phyloP scores from a whole-genome alignment of 352 stramenopile genomes.

The Phytophthora podocarpi region DNA sequence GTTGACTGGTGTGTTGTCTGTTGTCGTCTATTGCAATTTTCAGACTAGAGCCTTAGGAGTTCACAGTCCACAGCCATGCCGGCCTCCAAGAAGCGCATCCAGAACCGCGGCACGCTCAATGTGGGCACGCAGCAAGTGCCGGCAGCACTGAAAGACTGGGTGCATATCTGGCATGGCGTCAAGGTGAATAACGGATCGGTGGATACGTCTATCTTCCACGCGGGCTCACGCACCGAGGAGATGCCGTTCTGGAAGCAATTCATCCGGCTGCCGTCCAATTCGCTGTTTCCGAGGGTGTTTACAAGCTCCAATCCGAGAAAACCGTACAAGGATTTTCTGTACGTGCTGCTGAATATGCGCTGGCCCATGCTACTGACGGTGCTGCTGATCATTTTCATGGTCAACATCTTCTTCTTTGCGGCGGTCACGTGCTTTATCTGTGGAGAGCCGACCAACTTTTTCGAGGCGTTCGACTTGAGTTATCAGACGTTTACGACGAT shows the following conservation, averaged over 20 bases:
- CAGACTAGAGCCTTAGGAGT: conserved; percentile 3
- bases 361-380: conserved; percentile 76
- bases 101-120: conserved; percentile 52
- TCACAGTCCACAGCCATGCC: conserved; percentile 51
- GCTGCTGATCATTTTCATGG: conserved; percentile 60
- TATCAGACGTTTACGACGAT: conserved; percentile 90
- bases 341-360: conserved; percentile 83
- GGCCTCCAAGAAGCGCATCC: conserved; percentile 81
- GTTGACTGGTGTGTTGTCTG: conserved; percentile 9
- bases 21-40: conserved; percentile 15
- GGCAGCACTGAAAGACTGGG: conserved; percentile 69
- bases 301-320: conserved; percentile 66
- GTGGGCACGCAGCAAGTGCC: conserved; percentile 62
- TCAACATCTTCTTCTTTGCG: conserved; percentile 72
- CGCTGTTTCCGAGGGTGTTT: conserved; percentile 70
- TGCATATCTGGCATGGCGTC: conserved; percentile 85
- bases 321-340: conserved; percentile 85
- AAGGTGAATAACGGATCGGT: conserved; percentile 50
- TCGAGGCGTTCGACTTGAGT: conserved; percentile 73
- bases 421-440: conserved; percentile 52
- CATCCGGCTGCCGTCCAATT: conserved; percentile 67
- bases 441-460: conserved; percentile 55
- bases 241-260: conserved; percentile 78
- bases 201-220: conserved; percentile 67
- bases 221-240: conserved; percentile 61